Percentiles rank a stretch among this genome's conserved stretches.
Evolutionary conservation across 306 rosid species (phyloP).

Genomic region (Acacia acuminata): DNA sequence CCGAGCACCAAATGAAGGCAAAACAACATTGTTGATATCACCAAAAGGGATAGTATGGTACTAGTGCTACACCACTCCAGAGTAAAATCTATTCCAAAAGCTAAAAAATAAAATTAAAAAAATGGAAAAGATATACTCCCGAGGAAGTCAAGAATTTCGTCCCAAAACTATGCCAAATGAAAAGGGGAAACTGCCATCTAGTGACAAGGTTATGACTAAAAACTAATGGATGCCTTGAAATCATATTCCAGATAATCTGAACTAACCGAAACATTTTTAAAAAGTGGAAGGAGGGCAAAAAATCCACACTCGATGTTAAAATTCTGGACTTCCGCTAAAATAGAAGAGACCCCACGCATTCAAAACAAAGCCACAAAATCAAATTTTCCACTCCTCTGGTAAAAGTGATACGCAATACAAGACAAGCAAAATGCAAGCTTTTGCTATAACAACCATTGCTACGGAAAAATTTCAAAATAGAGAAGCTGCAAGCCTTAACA

Average conservation of each 20-base stretch:
- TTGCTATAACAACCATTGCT: constrained; percentile 28
- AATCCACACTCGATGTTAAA: background rate
- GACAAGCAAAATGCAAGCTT: constrained; percentile 10
- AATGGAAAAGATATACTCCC: background rate
- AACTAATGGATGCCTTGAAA: background rate
- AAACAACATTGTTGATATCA: background rate
- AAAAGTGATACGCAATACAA: constrained; percentile 18
- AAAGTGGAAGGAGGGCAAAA: background rate
- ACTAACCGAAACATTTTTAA: background rate
- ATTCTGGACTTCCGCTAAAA: constrained; percentile 14
- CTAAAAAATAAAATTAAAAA: background rate
- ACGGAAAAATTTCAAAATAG: constrained; percentile 18
- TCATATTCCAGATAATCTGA: background rate
- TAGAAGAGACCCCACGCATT: constrained; percentile 19
- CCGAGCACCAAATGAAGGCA: background rate
- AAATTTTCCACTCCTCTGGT: constrained; percentile 16
- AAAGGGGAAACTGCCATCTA: background rate
- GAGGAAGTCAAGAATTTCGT: background rate
- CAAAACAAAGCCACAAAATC: constrained; percentile 15
- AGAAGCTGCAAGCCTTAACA: constrained; percentile 27
- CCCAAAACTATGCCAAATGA: background rate
- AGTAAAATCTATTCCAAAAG: background rate
- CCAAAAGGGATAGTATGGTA: background rate
- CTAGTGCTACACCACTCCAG: background rate
- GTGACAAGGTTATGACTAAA: background rate